These are phyloP conservation scores for Chrysanthemum seticuspe DNA, from an alignment of 129 eudicot species.

Conservation along the genomic window DNA sequence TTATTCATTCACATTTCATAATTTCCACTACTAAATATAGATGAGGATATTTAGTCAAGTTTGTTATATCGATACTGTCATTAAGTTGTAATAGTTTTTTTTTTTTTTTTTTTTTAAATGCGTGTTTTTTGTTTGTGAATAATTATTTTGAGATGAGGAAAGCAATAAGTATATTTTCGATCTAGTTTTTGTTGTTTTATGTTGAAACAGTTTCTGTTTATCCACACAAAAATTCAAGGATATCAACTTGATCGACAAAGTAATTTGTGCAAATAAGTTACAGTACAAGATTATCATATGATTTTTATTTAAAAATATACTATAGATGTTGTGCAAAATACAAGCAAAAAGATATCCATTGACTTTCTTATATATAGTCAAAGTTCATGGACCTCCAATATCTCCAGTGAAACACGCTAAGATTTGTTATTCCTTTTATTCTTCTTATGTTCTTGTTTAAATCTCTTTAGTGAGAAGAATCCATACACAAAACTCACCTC, in stretches of 20 bases:
- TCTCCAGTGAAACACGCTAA: constrained; percentile 14
- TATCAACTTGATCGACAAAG: not conserved
- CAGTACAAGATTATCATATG: not conserved
- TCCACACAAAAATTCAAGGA: not conserved
- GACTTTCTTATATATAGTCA: constrained; percentile 27
- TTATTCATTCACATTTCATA: too few species aligned
- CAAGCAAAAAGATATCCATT: constrained; percentile 12
- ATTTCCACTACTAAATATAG: too few species aligned
- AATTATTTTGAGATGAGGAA: too few species aligned
- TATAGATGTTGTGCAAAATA: not conserved
- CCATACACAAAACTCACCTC: constrained; percentile 19
- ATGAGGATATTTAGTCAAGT: too few species aligned
- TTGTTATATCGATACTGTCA: too few species aligned
- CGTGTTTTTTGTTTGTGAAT: too few species aligned
- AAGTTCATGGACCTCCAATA: constrained; percentile 34
- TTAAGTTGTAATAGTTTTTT: too few species aligned
- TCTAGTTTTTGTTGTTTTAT: too few species aligned
- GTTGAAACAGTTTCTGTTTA: too few species aligned
- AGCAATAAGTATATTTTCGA: too few species aligned
- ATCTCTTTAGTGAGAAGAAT: constrained; percentile 31
- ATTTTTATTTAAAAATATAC: not conserved
- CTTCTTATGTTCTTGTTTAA: constrained; percentile 33
- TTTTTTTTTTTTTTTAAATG: too few species aligned
- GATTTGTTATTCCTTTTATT: constrained; percentile 45
- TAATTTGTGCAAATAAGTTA: not conserved